Evolutionary conservation across 306 rosid species (phyloP).

Genomic region (Castanea mollissima): DNA sequence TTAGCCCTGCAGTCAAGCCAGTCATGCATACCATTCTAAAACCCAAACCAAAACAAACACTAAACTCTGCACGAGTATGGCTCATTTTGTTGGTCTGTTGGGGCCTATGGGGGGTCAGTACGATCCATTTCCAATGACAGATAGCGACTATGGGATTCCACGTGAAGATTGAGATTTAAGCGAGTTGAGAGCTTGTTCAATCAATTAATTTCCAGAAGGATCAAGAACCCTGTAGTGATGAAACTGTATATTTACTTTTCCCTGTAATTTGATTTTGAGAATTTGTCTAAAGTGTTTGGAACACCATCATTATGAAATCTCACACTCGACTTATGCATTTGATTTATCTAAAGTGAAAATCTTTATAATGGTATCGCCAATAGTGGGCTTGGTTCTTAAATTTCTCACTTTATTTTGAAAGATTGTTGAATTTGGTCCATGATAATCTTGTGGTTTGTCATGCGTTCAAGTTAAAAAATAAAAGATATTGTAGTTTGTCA

Average conservation of each 20-base stretch:
- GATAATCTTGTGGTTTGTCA: too few relatives aligned
- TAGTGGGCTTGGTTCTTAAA: too few relatives aligned
- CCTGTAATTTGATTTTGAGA: background rate
- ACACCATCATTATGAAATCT: background rate
- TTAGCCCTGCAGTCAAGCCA: constrained; percentile 27
- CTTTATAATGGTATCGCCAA: too few relatives aligned
- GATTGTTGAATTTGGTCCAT: too few relatives aligned
- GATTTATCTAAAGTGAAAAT: too few relatives aligned
- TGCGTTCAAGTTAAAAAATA: too few relatives aligned
- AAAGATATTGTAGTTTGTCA: too few relatives aligned
- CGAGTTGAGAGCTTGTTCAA: background rate
- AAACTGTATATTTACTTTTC: background rate
- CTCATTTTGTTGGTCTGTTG: constrained; percentile 1
- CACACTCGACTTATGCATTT: too few relatives aligned
- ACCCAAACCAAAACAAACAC: constrained; percentile 43
- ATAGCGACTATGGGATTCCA: constrained; percentile 51
- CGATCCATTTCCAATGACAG: constrained; percentile 30
- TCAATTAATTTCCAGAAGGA: background rate
- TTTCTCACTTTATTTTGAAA: too few relatives aligned
- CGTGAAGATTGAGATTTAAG: constrained; percentile 18
- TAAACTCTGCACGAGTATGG: constrained; percentile 25
- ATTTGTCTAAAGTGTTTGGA: background rate
- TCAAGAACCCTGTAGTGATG: background rate
- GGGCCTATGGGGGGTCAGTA: constrained; percentile 13
- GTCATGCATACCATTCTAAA: constrained; percentile 16